Evolutionary conservation across 495 filamentous ascomycete species (phyloP).

Genomic region (Penicillium malachiteum): DNA sequence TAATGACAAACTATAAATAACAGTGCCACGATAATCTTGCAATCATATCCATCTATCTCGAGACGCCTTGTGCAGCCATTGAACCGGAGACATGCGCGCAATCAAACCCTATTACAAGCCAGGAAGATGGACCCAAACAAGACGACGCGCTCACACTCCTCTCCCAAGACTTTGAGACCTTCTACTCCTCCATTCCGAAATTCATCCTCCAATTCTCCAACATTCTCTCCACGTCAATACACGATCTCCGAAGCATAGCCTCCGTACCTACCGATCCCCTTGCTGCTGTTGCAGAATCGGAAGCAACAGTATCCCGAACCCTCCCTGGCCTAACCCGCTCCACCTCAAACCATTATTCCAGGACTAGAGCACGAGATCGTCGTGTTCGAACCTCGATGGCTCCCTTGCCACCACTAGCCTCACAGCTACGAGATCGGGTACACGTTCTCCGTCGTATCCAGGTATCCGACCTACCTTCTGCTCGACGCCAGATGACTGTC

Average conservation of each 20-base stretch:
- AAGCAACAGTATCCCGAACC: constrained; percentile 2
- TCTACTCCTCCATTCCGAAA: constrained; percentile 35
- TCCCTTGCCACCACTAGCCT: constrained; percentile 24
- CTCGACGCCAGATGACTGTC: constrained; percentile 37
- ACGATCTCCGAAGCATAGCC: constrained; percentile 28
- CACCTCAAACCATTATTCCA: constrained; percentile 18
- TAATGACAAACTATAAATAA: neutral
- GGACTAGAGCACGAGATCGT: constrained; percentile 29
- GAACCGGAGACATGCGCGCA: constrained; percentile 17
- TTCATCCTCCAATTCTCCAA: constrained; percentile 29
- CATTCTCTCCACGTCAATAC: constrained; percentile 22
- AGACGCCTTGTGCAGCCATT: constrained; percentile 27
- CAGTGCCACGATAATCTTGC: constrained; percentile 39
- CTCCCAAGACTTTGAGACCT: constrained; percentile 35
- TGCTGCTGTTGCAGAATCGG: neutral
- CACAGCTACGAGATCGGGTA: constrained; percentile 28
- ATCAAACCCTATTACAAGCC: constrained; percentile 7
- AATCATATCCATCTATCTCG: constrained; percentile 40
- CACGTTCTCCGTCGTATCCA: constrained; percentile 28
- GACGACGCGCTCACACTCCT: constrained; percentile 35
- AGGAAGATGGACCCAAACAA: neutral
- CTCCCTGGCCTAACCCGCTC: constrained; percentile 3
- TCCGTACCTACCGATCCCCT: constrained; percentile 20
- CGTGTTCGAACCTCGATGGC: constrained; percentile 27
- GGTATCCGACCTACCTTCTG: constrained; percentile 32